phyloP scores from a whole-genome alignment of 345 rosid genomes.

The Ricinus communis region DNA sequence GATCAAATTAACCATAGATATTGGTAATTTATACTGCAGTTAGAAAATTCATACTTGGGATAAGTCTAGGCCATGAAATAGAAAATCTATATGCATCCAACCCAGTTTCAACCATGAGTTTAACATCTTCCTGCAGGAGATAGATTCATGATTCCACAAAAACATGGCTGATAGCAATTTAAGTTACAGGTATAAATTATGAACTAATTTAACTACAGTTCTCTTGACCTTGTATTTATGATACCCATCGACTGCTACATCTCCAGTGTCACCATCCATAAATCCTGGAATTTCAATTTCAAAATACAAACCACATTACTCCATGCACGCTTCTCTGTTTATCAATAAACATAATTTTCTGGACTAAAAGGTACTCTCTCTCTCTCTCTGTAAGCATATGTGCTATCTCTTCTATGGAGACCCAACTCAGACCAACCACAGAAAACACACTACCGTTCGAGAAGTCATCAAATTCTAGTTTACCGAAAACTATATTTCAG shows the following conservation, averaged over 20 bases:
- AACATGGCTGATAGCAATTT: neutral
- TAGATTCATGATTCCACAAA: neutral
- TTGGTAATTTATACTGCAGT: neutral
- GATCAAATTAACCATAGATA: no score
- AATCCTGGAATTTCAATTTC: slow-evolving; percentile 30
- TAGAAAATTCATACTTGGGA: slow-evolving; percentile 48
- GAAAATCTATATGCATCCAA: slow-evolving; percentile 73
- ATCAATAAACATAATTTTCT: neutral
- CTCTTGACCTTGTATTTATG: slow-evolving; percentile 60
- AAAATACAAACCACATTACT: no score
- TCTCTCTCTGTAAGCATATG: no score
- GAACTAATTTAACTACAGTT: no score
- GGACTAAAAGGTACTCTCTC: no score
- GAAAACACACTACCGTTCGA: no score
- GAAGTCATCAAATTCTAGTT: no score
- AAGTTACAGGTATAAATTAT: neutral
- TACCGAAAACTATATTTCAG: no score
- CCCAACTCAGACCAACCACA: no score
- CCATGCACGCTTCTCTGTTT: no score
- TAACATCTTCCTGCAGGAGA: slow-evolving; percentile 65
- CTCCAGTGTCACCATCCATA: slow-evolving; percentile 37
- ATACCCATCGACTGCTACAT: slow-evolving; percentile 53
- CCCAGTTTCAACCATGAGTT: slow-evolving; percentile 62
- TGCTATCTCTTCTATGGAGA: no score
- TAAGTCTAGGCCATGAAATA: slow-evolving; percentile 84